These are phyloP conservation scores for Calonectria pseudoreteaudii DNA, from an alignment of 2,329 filamentous ascomycete species.

Conservation along the genomic window DNA sequence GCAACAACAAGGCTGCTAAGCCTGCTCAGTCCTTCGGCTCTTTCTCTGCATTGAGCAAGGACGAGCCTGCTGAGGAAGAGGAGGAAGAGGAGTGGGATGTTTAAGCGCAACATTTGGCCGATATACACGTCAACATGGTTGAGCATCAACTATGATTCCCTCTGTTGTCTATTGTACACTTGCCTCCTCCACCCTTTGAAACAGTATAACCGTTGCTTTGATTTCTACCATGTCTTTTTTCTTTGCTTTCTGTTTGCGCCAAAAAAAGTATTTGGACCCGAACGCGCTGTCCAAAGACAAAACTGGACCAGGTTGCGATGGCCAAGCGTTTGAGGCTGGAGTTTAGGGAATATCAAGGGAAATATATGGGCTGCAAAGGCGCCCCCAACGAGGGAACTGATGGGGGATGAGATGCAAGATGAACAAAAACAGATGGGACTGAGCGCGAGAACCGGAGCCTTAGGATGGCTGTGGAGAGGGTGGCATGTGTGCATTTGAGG, in stretches of 20 bases:
- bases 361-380: conserved; percentile 21
- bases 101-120: conserved; percentile 43
- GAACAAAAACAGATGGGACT: conserved; percentile 16
- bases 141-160: not conserved
- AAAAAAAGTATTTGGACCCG: conserved; percentile 36
- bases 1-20: conserved; percentile 44
- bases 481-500: conserved; percentile 17
- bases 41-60: conserved; percentile 62
- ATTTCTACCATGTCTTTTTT: conserved; percentile 34
- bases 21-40: conserved; percentile 55
- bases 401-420: conserved; percentile 15
- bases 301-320: conserved; percentile 35
- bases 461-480: conserved; percentile 8
- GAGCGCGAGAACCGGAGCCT: conserved; percentile 17
- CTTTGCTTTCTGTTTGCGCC: conserved; percentile 26
- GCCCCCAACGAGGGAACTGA: conserved; percentile 22
- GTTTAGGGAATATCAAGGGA: conserved; percentile 39
- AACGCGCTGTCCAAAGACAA: conserved; percentile 30
- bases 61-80: conserved; percentile 54
- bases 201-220: conserved; percentile 19
- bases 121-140: not conserved
- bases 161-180: conserved; percentile 21
- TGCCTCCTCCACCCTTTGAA: conserved; percentile 11
- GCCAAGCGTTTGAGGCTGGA: conserved; percentile 44
- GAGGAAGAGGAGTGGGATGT: conserved; percentile 65